These are phyloP conservation scores for Penicillium roqueforti DNA, from an alignment of 495 filamentous ascomycete species.

Conservation along the genomic window DNA sequence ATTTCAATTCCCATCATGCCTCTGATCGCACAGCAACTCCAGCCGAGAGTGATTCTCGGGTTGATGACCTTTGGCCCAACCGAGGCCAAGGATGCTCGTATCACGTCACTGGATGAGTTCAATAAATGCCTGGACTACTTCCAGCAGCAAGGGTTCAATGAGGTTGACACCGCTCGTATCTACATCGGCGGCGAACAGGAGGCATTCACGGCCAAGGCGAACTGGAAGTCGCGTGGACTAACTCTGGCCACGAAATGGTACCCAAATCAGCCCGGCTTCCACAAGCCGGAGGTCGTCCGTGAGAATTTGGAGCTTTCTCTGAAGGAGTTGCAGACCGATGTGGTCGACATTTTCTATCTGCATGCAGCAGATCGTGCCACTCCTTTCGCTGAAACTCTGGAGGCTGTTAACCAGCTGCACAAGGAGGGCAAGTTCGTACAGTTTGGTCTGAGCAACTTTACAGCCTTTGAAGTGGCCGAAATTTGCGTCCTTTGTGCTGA, in stretches of 20 bases:
- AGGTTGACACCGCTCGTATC: conserved; percentile 73
- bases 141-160: conserved; percentile 69
- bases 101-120: conserved; percentile 65
- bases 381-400: conserved; percentile 76
- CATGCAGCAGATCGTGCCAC: conserved; percentile 78
- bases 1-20: conserved; percentile 39
- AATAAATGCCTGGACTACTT: conserved; percentile 63
- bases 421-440: conserved; percentile 83
- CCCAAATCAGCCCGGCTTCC: conserved; percentile 52
- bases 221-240: conserved; percentile 78
- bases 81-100: conserved; percentile 56
- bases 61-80: conserved; percentile 58
- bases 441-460: conserved; percentile 79
- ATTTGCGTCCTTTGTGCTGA: conserved; percentile 76
- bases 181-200: conserved; percentile 78
- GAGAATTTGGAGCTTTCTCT: conserved; percentile 61
- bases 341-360: conserved; percentile 84
- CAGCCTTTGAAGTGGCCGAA: conserved; percentile 89
- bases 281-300: conserved; percentile 57
- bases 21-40: conserved; percentile 48
- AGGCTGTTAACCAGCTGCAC: conserved; percentile 73
- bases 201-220: conserved; percentile 68
- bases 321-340: conserved; percentile 67
- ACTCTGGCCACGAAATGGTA: conserved; percentile 84
- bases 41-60: conserved; percentile 55